Evolutionary conservation across 116 monocot genomes (phyloP), one percentile per base, ranked within the genome.

Genomic region (Posidonia oceanica): DNA sequence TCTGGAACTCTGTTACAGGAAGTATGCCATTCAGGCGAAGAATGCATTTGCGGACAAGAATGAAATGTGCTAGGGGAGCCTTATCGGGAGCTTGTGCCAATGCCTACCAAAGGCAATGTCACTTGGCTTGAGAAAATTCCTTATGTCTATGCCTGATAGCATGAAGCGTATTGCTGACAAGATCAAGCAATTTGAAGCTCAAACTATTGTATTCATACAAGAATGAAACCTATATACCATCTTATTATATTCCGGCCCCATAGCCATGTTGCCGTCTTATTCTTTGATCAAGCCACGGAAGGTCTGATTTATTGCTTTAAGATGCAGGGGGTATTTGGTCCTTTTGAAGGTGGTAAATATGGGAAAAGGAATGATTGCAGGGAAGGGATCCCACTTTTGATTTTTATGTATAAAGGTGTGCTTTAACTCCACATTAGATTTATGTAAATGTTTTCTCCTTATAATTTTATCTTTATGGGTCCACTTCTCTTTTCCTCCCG

Each of bases 21-120:
- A 97, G 69, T 97, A 97, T 4, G 97, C 92, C 0, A 92, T 97
- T 22, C 97, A 89, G 71, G 89, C 97, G 15, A 85, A 61, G 73
- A 87, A 97, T 66, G 92, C 97, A 0, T 97, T 76, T 53, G 97
- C 97, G 66, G 74, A 77, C 39, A 71, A 82, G 78, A 89, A 97
- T 75, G 76, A 86, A 89, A 92, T 54, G 87, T 92, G 38, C 41
- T 87, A 12, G 87, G 87, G 11, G 97, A 92, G 72, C 89, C 87
- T 2, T 97, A 92, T 74, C 79, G 75, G 23, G 84, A 92, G 63
- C 79, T 97, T 15, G 77, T 89, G 39, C 87, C 80, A 0, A 79
- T 75, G 69, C 87, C 89, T 38, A 48, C 75, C 3, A 75, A 71
- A 13, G 85, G 81, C 76, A 89, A 87, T 7, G 64, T 66, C 38